Conservation (phyloP, 1,284 basidiomycete species). For the Cystobasidiaceae sp. region DNA sequence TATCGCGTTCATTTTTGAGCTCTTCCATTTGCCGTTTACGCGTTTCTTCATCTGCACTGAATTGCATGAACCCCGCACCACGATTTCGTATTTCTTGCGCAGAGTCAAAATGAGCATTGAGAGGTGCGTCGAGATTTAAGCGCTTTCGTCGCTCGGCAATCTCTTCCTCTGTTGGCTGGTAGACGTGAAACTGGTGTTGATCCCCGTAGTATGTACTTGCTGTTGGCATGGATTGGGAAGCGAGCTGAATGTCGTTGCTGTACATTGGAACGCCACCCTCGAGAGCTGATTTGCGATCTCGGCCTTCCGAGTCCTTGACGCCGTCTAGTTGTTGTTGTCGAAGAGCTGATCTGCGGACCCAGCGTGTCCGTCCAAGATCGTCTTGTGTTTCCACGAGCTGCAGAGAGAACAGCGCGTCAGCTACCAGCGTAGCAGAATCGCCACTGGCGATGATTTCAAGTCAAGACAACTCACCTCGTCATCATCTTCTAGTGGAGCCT, state of each 20-base stretch:
- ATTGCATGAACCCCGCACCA: constrained; percentile 84
- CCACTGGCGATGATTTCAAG: neutral
- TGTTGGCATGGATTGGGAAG: constrained; percentile 12
- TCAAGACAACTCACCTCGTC: constrained; percentile 33
- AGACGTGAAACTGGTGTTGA: constrained; percentile 73
- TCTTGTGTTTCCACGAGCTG: constrained; percentile 77
- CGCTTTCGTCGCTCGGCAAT: constrained; percentile 44
- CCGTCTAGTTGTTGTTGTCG: constrained; percentile 43
- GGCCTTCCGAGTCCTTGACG: constrained; percentile 48
- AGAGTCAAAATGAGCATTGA: constrained; percentile 75
- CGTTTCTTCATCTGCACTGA: constrained; percentile 72
- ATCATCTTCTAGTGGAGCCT: constrained; percentile 32
- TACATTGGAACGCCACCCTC: constrained; percentile 50
- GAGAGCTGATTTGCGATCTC: constrained; percentile 49
- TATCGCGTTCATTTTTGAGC: constrained; percentile 59
- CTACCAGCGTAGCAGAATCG: neutral
- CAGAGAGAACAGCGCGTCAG: constrained; percentile 54
- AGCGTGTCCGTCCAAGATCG: constrained; percentile 72
- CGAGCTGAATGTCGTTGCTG: constrained; percentile 35
- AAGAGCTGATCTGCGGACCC: constrained; percentile 63
- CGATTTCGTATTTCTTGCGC: constrained; percentile 73
- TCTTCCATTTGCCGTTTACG: constrained; percentile 72
- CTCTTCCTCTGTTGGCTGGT: constrained; percentile 70
- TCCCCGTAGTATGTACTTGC: constrained; percentile 54
- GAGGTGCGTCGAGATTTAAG: constrained; percentile 46